A percentile compares a stretch with the other conserved stretches of the same genome.
Evolutionary conservation across 1,284 basidiomycete genomes (phyloP).

Genomic region (Paramarasmius palmivorus): DNA sequence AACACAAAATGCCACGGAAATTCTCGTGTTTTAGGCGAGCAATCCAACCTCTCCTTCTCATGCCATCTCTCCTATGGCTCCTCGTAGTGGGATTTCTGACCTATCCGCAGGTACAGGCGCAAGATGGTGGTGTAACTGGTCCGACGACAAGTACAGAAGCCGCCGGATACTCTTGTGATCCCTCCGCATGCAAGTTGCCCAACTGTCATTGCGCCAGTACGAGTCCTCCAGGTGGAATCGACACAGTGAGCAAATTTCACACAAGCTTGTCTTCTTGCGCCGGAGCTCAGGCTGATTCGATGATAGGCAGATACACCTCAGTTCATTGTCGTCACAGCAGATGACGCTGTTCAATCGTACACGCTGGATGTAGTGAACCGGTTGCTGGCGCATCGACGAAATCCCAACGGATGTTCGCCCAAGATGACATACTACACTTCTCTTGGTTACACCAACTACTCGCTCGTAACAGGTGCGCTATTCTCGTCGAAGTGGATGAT

Average conservation of each 20-base stretch:
- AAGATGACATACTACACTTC: constrained; percentile 79
- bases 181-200: constrained; percentile 65
- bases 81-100: too few species aligned
- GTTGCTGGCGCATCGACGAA: constrained; percentile 75
- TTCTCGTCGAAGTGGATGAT: too few species aligned
- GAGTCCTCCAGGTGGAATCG: constrained; percentile 68
- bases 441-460: constrained; percentile 77
- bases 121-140: constrained; percentile 52
- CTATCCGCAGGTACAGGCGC: constrained; percentile 32
- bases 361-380: constrained; percentile 72
- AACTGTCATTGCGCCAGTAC: constrained; percentile 73
- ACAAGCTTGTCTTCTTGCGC: constrained; percentile 1
- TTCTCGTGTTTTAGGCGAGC: too few species aligned
- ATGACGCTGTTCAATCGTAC: constrained; percentile 76
- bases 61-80: too few species aligned
- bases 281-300: not conserved
- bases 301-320: constrained; percentile 61
- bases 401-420: constrained; percentile 80
- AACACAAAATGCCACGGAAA: too few species aligned
- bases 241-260: constrained; percentile 46
- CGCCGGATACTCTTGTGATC: constrained; percentile 71
- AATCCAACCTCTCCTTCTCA: too few species aligned
- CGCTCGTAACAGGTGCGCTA: constrained; percentile 62
- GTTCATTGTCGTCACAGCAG: constrained; percentile 74
- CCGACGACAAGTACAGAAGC: constrained; percentile 48